Percentiles rank a stretch among this genome's conserved stretches.
Evolutionary conservation across 2,329 filamentous ascomycete genomes (phyloP).

Genomic region (Leptographium procerum): DNA sequence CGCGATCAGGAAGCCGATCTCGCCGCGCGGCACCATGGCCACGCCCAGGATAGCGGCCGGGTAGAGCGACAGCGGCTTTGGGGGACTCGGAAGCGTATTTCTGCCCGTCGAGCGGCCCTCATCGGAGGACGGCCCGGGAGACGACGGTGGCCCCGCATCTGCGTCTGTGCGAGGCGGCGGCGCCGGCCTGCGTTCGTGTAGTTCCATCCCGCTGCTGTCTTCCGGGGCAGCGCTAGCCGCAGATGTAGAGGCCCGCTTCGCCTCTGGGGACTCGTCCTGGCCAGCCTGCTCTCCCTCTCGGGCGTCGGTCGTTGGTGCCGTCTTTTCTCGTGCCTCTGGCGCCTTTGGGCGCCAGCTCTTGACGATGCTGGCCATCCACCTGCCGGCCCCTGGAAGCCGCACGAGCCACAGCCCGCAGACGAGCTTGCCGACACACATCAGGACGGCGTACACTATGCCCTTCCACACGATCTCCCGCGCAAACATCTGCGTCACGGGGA

Average conservation of each 20-base stretch:
- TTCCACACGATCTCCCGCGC: slow-evolving; percentile 53
- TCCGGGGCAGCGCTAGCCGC: too few species aligned
- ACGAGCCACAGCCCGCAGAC: slow-evolving; percentile 43
- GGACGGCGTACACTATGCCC: slow-evolving; percentile 56
- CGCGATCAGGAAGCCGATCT: slow-evolving; percentile 69
- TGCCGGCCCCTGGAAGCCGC: not conserved
- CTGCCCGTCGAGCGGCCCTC: not conserved
- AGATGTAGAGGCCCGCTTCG: too few species aligned
- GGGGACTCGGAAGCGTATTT: slow-evolving; percentile 13
- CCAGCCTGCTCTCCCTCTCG: not conserved
- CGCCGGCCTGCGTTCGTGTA: not conserved
- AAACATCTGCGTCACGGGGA: slow-evolving; percentile 64
- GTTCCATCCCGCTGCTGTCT: not conserved
- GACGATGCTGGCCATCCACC: not conserved
- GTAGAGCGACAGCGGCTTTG: slow-evolving; percentile 50
- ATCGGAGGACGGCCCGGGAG: too few species aligned
- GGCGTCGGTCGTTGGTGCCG: not conserved
- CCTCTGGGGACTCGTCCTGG: not conserved
- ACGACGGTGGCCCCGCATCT: not conserved
- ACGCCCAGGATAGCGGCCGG: slow-evolving; percentile 54
- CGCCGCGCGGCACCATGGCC: slow-evolving; percentile 64
- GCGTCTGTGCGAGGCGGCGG: not conserved
- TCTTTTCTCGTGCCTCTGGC: not conserved
- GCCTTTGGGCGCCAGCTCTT: not conserved
- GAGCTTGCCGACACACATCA: slow-evolving; percentile 58